Conservation (phyloP, 106 monocot species). For the Dioscorea dumetorum region DNA sequence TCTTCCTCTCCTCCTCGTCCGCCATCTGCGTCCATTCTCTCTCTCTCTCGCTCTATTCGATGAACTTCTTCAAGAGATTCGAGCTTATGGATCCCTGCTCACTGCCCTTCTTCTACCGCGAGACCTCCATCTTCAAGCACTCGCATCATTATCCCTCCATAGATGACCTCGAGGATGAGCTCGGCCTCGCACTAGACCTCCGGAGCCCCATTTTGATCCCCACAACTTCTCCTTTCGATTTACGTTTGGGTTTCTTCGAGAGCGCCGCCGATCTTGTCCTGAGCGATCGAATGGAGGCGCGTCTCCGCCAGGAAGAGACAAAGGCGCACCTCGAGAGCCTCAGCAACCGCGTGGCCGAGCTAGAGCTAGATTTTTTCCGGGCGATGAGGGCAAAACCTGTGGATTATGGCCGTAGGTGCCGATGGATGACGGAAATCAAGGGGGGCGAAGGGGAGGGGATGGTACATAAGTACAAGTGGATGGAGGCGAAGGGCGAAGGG, state of each 20-base stretch:
- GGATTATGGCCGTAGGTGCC: slow-evolving; percentile 48
- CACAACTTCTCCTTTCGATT: neutral
- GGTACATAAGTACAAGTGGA: slow-evolving; percentile 56
- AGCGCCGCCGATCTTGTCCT: slow-evolving; percentile 9
- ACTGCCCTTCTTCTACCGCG: neutral
- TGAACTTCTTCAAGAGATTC: slow-evolving; percentile 27
- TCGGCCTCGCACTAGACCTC: slow-evolving; percentile 32
- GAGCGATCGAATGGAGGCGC: neutral
- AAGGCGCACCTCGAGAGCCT: slow-evolving; percentile 37
- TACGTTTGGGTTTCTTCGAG: slow-evolving; percentile 15
- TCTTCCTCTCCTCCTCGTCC: no score
- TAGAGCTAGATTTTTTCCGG: slow-evolving; percentile 41
- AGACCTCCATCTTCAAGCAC: neutral
- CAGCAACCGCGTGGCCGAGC: slow-evolving; percentile 58
- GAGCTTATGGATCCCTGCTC: slow-evolving; percentile 24
- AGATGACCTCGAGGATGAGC: slow-evolving; percentile 6
- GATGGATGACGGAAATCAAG: slow-evolving; percentile 71
- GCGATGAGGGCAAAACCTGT: neutral
- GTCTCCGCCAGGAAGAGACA: slow-evolving; percentile 12
- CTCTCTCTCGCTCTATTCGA: neutral
- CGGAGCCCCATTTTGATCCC: slow-evolving; percentile 14
- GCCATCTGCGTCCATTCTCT: no score
- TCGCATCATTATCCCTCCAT: neutral
- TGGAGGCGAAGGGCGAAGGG: slow-evolving; percentile 33
- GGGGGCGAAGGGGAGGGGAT: slow-evolving; percentile 19